These are phyloP conservation scores for Panaeolus papilionaceus DNA, from an alignment of 768 basidiomycete genomes.

Conservation along the genomic window DNA sequence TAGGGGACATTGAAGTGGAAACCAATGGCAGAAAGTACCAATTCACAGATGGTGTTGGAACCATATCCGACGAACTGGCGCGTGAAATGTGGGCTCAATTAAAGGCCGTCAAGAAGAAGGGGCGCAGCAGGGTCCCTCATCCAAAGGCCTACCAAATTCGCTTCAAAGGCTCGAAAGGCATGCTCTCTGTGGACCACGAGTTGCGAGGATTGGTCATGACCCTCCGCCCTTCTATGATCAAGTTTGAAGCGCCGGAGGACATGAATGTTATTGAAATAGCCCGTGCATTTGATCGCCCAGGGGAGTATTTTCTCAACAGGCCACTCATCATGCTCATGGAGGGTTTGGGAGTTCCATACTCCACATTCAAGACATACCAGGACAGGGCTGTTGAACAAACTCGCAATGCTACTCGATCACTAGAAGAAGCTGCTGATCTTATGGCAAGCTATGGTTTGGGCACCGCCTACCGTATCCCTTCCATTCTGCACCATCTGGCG, in stretches of 20 bases:
- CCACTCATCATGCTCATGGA: conserved; percentile 21
- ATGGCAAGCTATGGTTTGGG: conserved; percentile 66
- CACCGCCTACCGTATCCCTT: conserved; percentile 58
- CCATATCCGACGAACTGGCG: conserved; percentile 63
- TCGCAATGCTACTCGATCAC: conserved; percentile 44
- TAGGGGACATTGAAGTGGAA: conserved; percentile 35
- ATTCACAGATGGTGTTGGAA: conserved; percentile 78
- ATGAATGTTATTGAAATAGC: conserved; percentile 63
- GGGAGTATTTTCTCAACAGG: conserved; percentile 61
- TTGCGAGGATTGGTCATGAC: conserved; percentile 55
- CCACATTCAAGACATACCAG: conserved; percentile 61
- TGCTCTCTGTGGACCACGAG: conserved; percentile 62
- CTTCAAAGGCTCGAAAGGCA: conserved; percentile 69
- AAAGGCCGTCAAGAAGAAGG: conserved; percentile 42
- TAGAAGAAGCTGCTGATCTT: conserved; percentile 51
- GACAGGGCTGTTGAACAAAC: conserved; percentile 56
- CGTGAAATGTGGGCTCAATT: conserved; percentile 51
- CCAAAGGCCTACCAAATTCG: conserved; percentile 65
- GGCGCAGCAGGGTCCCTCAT: conserved; percentile 33
- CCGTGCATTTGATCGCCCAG: conserved; percentile 63
- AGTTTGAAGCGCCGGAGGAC: conserved; percentile 59
- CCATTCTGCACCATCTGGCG: conserved; percentile 53
- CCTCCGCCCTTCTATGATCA: conserved; percentile 68
- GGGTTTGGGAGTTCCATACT: conserved; percentile 31
- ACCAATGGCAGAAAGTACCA: conserved; percentile 40